Base-by-base conservation (phyloP, 768 basidiomycete species). In the Mycena metata region DNA sequence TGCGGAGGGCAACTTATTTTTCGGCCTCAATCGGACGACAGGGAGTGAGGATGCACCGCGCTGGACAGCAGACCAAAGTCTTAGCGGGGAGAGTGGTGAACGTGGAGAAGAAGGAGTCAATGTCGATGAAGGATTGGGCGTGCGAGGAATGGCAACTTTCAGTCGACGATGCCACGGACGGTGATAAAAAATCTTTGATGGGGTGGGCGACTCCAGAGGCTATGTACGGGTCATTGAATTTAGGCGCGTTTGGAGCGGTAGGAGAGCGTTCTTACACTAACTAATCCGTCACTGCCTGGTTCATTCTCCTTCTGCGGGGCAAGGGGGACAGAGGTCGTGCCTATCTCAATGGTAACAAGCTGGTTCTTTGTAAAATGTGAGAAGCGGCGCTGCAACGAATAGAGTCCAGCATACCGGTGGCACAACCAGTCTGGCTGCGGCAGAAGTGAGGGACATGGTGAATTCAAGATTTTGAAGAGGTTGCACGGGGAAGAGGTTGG, bases 111-210 rank as follows among this genome's bases (percentile, higher is more conserved):
- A 19, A 13, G 16, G 17, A 17, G 52, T 21, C 8, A 26, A 6
- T 30, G 3, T 4, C 17, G 23, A 15, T 26, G 50, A 52, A 11
- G 35, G 17, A 10, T 39, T 39, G 9, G 52, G 3, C 21, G 36
- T 35, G 26, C 26, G 35, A 35, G 52, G 52, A 6, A 54, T 54
- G 2, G 11, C 35, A 17, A 54, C 36, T 39, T 54, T 19, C 12
- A 36, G 52, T n/a, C 52, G 52, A 19, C 52, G 52, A 30, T 54
- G 52, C 52, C 33, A 54, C 10, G 52, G 5, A 9, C 52, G 52
- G 10, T 19, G 52, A 21, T 3, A 45, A 17, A 21, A 19, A 47
- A 5, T 23, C 4, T 47, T 21, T 3, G 46, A 21, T 5, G 46
- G 23, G 21, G 46, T 47, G 39, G 39, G 39, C 6, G 46, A 47